Conservation (phyloP, 768 basidiomycete species). For the Trichaptum fuscoviolaceum region DNA sequence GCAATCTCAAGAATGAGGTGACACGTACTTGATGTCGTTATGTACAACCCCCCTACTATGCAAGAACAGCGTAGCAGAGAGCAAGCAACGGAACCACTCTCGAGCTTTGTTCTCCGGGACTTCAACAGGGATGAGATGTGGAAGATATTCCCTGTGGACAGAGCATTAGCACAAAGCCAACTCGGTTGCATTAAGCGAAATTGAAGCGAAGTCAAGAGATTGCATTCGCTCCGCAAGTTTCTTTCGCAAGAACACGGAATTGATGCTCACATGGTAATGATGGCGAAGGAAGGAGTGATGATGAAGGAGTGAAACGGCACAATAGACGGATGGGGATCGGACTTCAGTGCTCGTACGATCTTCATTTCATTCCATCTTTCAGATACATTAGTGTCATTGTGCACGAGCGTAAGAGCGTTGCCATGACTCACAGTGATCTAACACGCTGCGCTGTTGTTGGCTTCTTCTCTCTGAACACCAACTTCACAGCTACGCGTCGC, state of each 20-base stretch:
- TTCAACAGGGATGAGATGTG: conserved; percentile 83
- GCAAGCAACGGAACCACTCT: conserved; percentile 76
- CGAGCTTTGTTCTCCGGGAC: conserved; percentile 74
- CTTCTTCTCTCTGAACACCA: conserved; percentile 81
- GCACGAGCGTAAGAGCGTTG: conserved; percentile 2
- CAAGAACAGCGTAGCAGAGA: conserved; percentile 79
- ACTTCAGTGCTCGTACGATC: conserved; percentile 79
- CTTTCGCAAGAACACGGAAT: background rate
- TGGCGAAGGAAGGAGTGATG: conserved; percentile 84
- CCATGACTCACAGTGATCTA: conserved; percentile 63
- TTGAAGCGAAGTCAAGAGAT: conserved; percentile 6
- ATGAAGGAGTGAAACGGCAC: conserved; percentile 93
- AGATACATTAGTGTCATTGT: conserved; percentile 1
- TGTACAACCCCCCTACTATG: conserved; percentile 83
- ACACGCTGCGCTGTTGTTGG: conserved; percentile 88
- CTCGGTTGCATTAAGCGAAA: conserved; percentile 4
- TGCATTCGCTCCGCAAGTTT: background rate
- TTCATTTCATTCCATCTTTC: conserved; percentile 98
- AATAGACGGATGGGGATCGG: conserved; percentile 86
- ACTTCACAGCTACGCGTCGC: conserved; percentile 79
- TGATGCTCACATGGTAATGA: conserved; percentile 80
- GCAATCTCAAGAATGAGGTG: conserved; percentile 6
- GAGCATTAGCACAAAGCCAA: conserved; percentile 6
- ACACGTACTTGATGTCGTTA: conserved; percentile 86
- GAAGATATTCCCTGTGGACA: conserved; percentile 70